Evolutionary conservation across 768 basidiomycete genomes (phyloP), one percentile per base, ranked within the genome.

Genomic region (Boletus eberwhitei): DNA sequence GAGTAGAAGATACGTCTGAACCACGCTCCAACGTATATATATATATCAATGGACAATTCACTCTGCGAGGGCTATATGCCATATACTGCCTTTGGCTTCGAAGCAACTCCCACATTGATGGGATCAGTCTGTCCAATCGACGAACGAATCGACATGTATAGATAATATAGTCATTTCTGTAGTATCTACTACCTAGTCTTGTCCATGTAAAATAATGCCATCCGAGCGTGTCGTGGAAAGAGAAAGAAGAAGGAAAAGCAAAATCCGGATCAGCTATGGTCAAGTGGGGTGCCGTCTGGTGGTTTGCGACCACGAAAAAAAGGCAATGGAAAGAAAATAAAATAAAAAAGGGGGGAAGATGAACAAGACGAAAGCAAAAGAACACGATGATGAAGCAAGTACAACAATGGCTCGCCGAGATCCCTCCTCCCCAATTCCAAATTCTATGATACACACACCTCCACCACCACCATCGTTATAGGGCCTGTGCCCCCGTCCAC

Each of bases 351-450:
- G 3, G 40, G 11, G 13, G 3, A 22, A 13, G 21, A 36, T 13
- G 22, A 35, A 46, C 43, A 44, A 16, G 22, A 9, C 8, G 21
- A 24, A 13, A 36, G 26, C 24, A 9, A 29, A 29, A 46, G 31
- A 26, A 22, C 19, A 36, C 12, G 29, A 29, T 29, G 45, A 61
- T 54, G 57, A 67, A 57, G 59, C 59, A 59, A 59, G 47, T 67
- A 67, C 62, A 65, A 65, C 65, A 67, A 26, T 44, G 43, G 32
- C 38, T 41, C 57, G 54, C 22, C 8, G 22, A 48, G 63, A 54
- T 64, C 60, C 34, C 7, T 9, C 17, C 32, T 16, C 6, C 19
- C 29, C 7, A 29, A n/a, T n/a, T 43, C 12, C 49, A 5, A 22
- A 36, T 19, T 54, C 51, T 57, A 67, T 57, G 59, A 53, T 65